Percentiles rank a stretch among this genome's conserved stretches.
These are phyloP conservation scores for Russula sp. DNA, from an alignment of 768 basidiomycete species.

Conservation along the genomic window DNA sequence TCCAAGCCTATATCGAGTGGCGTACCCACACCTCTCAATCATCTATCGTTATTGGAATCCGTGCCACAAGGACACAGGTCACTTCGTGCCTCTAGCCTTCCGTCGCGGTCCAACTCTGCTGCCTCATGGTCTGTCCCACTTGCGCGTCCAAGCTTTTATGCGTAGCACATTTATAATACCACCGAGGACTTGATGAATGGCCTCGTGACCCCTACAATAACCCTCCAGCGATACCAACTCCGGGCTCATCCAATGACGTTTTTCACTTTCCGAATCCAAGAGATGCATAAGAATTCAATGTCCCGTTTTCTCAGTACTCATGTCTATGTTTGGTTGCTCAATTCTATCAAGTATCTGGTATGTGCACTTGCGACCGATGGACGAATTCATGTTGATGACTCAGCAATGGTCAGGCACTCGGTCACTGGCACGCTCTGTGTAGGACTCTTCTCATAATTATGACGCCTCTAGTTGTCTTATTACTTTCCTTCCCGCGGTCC, in stretches of 20 bases:
- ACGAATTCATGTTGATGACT: neutral
- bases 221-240: slow-evolving; percentile 12
- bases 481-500: neutral
- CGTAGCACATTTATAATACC: neutral
- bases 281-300: neutral
- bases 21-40: neutral
- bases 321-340: slow-evolving; percentile 19
- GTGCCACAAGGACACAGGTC: slow-evolving; percentile 5
- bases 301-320: neutral
- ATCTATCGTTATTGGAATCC: neutral
- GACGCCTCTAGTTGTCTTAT: neutral
- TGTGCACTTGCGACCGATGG: neutral
- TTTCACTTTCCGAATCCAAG: neutral
- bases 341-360: slow-evolving; percentile 21
- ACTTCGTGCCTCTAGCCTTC: slow-evolving; percentile 16
- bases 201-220: neutral
- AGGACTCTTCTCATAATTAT: neutral
- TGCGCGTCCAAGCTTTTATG: neutral
- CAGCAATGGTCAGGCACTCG: neutral
- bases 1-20: slow-evolving; percentile 1
- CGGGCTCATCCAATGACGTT: neutral
- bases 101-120: slow-evolving; percentile 22
- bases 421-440: neutral
- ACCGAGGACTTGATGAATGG: neutral
- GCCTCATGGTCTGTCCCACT: slow-evolving; percentile 12